A percentile compares a stretch with the other conserved stretches of the same genome.
Evolutionary conservation across 371 early-diverging fungal species (phyloP).

Genomic region (Mucor piriformis): DNA sequence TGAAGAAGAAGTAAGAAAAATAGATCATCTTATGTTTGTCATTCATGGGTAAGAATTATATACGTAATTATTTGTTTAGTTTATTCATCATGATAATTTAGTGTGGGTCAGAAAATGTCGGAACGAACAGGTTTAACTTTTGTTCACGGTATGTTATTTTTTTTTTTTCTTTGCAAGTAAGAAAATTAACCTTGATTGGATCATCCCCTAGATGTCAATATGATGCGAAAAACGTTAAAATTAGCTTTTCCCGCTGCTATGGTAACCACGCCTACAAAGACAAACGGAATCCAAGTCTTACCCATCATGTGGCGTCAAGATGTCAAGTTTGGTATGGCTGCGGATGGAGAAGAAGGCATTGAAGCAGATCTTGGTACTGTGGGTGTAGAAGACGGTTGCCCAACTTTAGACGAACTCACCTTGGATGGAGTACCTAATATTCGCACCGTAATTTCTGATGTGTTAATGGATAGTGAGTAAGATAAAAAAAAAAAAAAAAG

Average conservation of each 20-base stretch:
- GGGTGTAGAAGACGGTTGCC: constrained; percentile 60
- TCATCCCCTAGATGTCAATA: constrained; percentile 73
- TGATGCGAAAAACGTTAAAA: constrained; percentile 71
- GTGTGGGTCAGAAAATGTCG: constrained; percentile 81
- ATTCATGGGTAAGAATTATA: constrained; percentile 69
- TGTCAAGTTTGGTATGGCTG: constrained; percentile 72
- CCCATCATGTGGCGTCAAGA: constrained; percentile 86
- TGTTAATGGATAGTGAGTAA: constrained; percentile 72
- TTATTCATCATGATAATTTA: constrained; percentile 1
- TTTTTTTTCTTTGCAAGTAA: constrained; percentile 8
- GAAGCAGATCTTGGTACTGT: constrained; percentile 61
- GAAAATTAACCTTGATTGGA: neutral
- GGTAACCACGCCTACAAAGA: constrained; percentile 26
- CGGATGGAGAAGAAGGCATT: constrained; percentile 41
- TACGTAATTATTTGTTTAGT: too few relatives aligned
- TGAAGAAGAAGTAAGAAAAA: constrained; percentile 62
- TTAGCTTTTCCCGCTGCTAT: constrained; percentile 42
- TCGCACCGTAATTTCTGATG: constrained; percentile 79
- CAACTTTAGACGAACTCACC: constrained; percentile 76
- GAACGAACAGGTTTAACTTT: constrained; percentile 74
- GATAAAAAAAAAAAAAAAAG: too few relatives aligned
- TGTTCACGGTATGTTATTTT: constrained; percentile 61
- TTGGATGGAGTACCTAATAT: constrained; percentile 83
- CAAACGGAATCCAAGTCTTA: constrained; percentile 74
- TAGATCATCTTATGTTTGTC: constrained; percentile 79